A percentile compares a stretch with the other conserved stretches of the same genome.
These are phyloP conservation scores for Trichophaea hybrida DNA, from an alignment of 2,329 filamentous ascomycete genomes.

Conservation along the genomic window DNA sequence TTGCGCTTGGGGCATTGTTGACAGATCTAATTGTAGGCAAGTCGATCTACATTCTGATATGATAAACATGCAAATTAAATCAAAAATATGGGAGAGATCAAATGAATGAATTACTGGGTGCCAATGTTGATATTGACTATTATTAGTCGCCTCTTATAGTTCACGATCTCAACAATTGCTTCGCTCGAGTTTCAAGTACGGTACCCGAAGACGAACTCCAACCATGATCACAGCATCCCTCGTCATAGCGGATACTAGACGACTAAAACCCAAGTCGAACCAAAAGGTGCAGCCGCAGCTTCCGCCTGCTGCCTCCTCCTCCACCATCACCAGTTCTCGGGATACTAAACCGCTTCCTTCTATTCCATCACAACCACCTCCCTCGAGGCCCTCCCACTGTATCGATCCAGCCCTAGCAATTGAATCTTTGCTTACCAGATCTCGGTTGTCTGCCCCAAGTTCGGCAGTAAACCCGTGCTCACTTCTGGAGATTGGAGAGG, in stretches of 20 bases:
- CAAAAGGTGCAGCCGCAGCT: not conserved
- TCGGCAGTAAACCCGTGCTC: not conserved
- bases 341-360: not conserved
- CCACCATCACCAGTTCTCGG: not conserved
- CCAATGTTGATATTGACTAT: not conserved
- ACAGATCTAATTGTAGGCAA: too few relatives aligned
- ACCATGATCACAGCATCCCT: conserved; percentile 27
- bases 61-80: too few relatives aligned
- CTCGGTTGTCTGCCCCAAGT: not conserved
- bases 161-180: not conserved
- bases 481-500: conserved; percentile 2
- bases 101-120: too few relatives aligned
- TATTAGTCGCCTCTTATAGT: not conserved
- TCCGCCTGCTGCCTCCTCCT: not conserved
- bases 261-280: conserved; percentile 17
- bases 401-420: conserved; percentile 3
- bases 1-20: too few relatives aligned
- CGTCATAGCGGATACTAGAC: conserved; percentile 25
- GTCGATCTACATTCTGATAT: too few relatives aligned
- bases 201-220: not conserved
- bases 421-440: not conserved
- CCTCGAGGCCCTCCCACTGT: not conserved
- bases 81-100: too few relatives aligned
- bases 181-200: not conserved
- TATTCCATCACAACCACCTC: not conserved